Percentiles rank a stretch among this genome's conserved stretches.
Evolutionary conservation across 2,329 filamentous ascomycete species (phyloP).

Genomic region (Cladobotryum protrusum): DNA sequence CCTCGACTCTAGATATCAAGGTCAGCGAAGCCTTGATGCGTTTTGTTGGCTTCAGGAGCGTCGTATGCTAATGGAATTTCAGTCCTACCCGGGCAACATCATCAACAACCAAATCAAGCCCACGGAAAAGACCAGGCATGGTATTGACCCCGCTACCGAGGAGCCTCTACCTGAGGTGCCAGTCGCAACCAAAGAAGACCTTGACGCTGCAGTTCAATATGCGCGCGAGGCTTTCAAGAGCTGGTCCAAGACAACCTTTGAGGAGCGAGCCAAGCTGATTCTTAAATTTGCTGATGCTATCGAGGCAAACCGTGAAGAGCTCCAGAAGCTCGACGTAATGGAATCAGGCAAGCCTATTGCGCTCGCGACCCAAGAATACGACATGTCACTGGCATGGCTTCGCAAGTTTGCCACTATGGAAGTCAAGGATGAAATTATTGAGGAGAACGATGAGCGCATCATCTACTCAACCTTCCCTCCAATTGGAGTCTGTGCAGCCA

Average conservation of each 20-base stretch:
- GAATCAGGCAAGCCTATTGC: conserved; percentile 21
- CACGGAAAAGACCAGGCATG: conserved; percentile 15
- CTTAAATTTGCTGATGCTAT: conserved; percentile 22
- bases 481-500: conserved; percentile 38
- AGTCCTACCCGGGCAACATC: conserved; percentile 14
- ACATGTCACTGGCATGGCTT: conserved; percentile 19
- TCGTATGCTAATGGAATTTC: neutral
- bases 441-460: conserved; percentile 25
- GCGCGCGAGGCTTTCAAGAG: conserved; percentile 22
- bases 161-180: conserved; percentile 26
- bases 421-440: conserved; percentile 31
- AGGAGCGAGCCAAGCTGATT: conserved; percentile 20
- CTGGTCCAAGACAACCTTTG: conserved; percentile 23
- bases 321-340: conserved; percentile 17
- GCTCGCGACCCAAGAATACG: conserved; percentile 17
- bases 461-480: conserved; percentile 20
- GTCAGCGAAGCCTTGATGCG: neutral
- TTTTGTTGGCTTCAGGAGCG: neutral
- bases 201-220: conserved; percentile 24
- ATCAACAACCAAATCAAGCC: conserved; percentile 20
- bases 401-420: conserved; percentile 23
- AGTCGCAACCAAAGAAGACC: conserved; percentile 21
- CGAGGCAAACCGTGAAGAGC: conserved; percentile 18
- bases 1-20: conserved; percentile 1
- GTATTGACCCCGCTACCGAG: conserved; percentile 26